Evolutionary conservation across 2,329 filamentous ascomycete genomes (phyloP).

Genomic region (Grosmannia penicillata): DNA sequence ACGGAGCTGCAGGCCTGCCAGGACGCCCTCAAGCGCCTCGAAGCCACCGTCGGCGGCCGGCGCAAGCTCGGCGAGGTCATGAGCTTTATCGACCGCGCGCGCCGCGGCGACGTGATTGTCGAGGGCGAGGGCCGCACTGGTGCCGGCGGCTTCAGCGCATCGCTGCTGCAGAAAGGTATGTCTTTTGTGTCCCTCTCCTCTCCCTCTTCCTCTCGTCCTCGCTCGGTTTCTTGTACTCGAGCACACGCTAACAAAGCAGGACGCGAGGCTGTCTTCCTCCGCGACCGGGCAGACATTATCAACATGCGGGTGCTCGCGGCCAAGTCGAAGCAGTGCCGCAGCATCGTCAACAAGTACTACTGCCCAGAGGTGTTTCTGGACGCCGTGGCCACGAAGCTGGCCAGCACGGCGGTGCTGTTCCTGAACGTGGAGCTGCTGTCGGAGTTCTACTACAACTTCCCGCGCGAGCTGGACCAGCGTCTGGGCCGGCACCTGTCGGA

Average conservation of each 20-base stretch:
- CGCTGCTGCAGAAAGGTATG: conserved; percentile 65
- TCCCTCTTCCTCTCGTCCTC: not conserved
- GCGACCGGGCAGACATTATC: conserved; percentile 78
- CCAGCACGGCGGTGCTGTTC: conserved; percentile 89
- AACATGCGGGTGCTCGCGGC: conserved; percentile 79
- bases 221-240: no score
- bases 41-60: conserved; percentile 63
- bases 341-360: conserved; percentile 80
- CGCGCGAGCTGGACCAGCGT: conserved; percentile 74
- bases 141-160: conserved; percentile 84
- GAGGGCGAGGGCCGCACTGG: conserved; percentile 74
- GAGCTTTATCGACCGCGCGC: conserved; percentile 75
- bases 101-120: conserved; percentile 70
- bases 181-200: not conserved
- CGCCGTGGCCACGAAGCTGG: conserved; percentile 87
- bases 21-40: conserved; percentile 57
- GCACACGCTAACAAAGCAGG: conserved; percentile 42
- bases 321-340: conserved; percentile 79
- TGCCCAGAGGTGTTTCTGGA: conserved; percentile 98
- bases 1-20: conserved; percentile 78
- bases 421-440: conserved; percentile 91
- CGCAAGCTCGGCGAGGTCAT: conserved; percentile 84
- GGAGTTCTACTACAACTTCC: conserved; percentile 97
- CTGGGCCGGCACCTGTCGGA: conserved; percentile 68
- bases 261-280: conserved; percentile 84